Base-by-base conservation (phyloP, 2,329 filamentous ascomycete species). In the Myrmaecium sp. region DNA sequence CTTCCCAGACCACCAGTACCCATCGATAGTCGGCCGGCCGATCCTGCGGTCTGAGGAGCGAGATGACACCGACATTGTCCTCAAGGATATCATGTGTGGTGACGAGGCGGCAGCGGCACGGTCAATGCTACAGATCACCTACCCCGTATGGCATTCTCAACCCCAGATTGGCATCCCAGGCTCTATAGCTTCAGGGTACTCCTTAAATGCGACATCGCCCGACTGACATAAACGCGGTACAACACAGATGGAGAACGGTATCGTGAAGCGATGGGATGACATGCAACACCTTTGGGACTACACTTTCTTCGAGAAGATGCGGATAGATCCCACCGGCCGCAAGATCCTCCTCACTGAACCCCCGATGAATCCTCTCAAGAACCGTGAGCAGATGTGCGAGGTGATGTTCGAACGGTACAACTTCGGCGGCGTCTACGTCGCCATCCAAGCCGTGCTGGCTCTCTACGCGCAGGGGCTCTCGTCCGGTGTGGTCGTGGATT, bases 241-340 rank as follows among this genome's bases (percentile, higher is more conserved):
- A n/a, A n/a, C 26, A 32, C 54, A 76, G 70, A 98, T 98, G 89
- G 89, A 98, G 57, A 98, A 98, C 54, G 89, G 89, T 45, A 95
- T 98, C 46, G 83, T 98, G 40, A 95, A 94, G 69, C 84, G 83
- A 50, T 98, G 89, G 89, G 89, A 98, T 43, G 89, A 98, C 55
- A 98, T 98, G 89, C 81, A 93, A 62, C 86, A 95, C 51, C 74
- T 98, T 30, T 98, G 89, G 89, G 86, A 98, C 60, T 95, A 91
- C 55, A 98, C 89, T 14, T 98, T 98, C 55, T 76, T 70, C 56
- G 86, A 98, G 54, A 95, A 95, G 70, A 80, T 98, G 70, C 73
- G 83, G 55, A 64, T 98, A 41, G 80, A 95, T 52, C 72, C 89
- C 3, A 71, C 70, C 13, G 86, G 82, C 39, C 82, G 84, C 56